Evolutionary conservation across 805 yeast genomes (phyloP), one percentile per base, ranked within the genome.

Genomic region (Tetrapisispora arboricola): DNA sequence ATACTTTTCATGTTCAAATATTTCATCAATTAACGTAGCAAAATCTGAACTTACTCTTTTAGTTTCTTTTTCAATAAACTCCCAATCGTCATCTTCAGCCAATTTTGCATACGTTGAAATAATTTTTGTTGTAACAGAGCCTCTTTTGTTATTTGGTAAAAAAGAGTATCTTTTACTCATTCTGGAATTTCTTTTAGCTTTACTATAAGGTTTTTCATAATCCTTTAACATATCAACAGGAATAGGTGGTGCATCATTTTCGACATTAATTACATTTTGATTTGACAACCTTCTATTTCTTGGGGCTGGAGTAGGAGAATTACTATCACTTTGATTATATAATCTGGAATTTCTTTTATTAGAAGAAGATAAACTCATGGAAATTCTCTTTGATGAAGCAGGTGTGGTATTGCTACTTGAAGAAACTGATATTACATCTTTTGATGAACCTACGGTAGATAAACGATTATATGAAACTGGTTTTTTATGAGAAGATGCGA

Each of bases 21-120:
- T 75, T 59, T 75, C 78, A 62, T 82, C 90, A 66, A 86, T 80
- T 32, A 82, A 65, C 2, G 82, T 73, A 11, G 87, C 92, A 66
- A 82, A 82, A 46, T 82, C 83, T 13, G 84, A 78, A 28, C 84
- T 77, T 2, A 88, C 80, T 60, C 92, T 70, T 60, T 75, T 80
- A 6, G 86, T 78, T 56, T 78, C 84, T 51, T 73, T 76, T 51
- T 80, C 84, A 60, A 80, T 73, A 50, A 73, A 73, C 50, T 77
- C 82, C 77, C 84, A 75, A 45, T 76, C 82, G 32, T 72, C 68
- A 41, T 67, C 71, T 43, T 77, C 80, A 3, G 84, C 71, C 45
- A 82, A 63, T 54, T 77, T 80, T 26, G 90, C 85, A 58, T 82
- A 82, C 0, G 86, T 77, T 1, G 86, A 73, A 44, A 82, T 70